These are phyloP conservation scores for Flaveria ramosissima DNA, from an alignment of 129 eudicot species.

Conservation along the genomic window DNA sequence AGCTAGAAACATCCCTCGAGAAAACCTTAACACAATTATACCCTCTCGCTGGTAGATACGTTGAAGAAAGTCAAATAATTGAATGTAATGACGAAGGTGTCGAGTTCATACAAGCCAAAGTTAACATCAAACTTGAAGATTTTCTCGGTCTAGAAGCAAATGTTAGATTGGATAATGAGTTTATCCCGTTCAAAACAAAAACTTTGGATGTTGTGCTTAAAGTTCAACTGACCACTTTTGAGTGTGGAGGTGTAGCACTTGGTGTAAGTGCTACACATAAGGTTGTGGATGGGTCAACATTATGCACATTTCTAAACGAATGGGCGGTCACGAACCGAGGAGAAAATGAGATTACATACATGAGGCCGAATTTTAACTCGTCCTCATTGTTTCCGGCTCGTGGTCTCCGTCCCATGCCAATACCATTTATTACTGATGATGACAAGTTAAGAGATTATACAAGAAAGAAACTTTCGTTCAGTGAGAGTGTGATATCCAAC, in stretches of 20 bases:
- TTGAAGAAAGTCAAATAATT: not conserved
- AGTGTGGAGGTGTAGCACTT: slow-evolving; percentile 21
- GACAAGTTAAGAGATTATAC: not conserved
- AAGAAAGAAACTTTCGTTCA: not conserved
- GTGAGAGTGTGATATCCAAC: not conserved
- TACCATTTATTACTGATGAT: not conserved
- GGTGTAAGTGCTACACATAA: not conserved
- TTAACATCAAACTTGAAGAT: not conserved
- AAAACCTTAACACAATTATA: slow-evolving; percentile 21
- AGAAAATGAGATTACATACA: not conserved
- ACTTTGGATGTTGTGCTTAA: not conserved
- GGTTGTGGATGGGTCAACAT: not conserved
- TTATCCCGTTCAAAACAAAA: not conserved
- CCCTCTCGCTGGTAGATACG: slow-evolving; percentile 38
- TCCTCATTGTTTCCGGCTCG: not conserved
- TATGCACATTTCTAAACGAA: not conserved
- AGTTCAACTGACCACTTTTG: slow-evolving; percentile 14
- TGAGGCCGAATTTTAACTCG: not conserved
- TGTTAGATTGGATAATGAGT: not conserved
- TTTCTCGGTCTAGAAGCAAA: not conserved
- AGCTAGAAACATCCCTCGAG: slow-evolving; percentile 17
- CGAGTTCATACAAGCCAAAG: slow-evolving; percentile 16
- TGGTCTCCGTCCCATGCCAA: not conserved
- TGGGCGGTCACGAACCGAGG: slow-evolving; percentile 3
- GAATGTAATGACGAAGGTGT: slow-evolving; percentile 38